Evolutionary conservation across 2,329 filamentous ascomycete genomes (phyloP), one percentile per base, ranked within the genome.

Genomic region (Fusarium oligoseptatum): DNA sequence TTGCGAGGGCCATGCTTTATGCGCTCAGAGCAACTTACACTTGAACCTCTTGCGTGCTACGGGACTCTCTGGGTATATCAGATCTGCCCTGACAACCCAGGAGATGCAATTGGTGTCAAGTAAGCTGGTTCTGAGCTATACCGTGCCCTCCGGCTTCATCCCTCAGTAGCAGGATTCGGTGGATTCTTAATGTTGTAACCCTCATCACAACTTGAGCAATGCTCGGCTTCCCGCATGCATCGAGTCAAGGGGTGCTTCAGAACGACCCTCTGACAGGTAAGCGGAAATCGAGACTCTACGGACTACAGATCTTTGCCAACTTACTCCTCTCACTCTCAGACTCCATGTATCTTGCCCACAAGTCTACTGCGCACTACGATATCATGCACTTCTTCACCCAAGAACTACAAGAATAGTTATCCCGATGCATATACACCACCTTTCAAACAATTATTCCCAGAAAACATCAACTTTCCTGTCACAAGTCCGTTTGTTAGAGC

Each of bases 181-280:
- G 32, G 36, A 64, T 67, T 52, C 37, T 62, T 39, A 34, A 64
- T 67, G 39, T 50, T 52, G 29, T 64, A 34, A 68, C 66, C 34
- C 43, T 65, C 27, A 56, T 60, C 48, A 57, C 48, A 20, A 64
- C 50, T 67, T 50, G 27, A 71, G 56, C 17, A 66, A 64, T 61
- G 45, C 34, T 61, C 71, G 73, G 73, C 50, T 63, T 68, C 60
- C 66, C 60, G 64, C 68, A 72, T 64, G 14, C 9, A 70, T 64
- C 62, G 48, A 74, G 60, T 37, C 56, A 32, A 70, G 58, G 39
- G 60, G 27, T 34, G 24, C 32, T 41, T n/a, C 48, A 41, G 58
- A 20, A 41, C 24, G 24, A 34, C 17, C 27, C 41, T 4, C 57
- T 64, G 48, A 15, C 24, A 27, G 22, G 52, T 36, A 32, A 57